Percentiles rank a stretch among this genome's conserved stretches.
These are phyloP conservation scores for Myrmaecium sp. DNA, from an alignment of 2,329 filamentous ascomycete genomes.

Conservation along the genomic window DNA sequence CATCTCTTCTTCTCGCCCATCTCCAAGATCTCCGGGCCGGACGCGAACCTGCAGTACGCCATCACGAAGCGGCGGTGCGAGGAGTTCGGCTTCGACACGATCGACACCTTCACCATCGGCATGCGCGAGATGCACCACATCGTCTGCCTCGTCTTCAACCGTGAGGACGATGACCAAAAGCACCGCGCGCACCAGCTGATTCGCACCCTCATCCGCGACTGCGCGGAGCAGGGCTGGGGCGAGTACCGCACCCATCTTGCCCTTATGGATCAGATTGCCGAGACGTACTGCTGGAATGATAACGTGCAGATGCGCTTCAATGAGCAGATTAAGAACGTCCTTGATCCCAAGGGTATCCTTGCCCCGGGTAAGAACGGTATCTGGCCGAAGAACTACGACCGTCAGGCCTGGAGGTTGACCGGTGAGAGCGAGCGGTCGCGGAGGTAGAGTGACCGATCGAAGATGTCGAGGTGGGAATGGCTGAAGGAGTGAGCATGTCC, in stretches of 20 bases:
- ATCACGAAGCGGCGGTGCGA: constrained; percentile 10
- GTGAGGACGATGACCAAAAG: constrained; percentile 9
- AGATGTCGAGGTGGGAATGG: too few relatives aligned
- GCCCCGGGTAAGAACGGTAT: constrained; percentile 11
- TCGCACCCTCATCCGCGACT: constrained; percentile 20
- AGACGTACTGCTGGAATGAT: constrained; percentile 29
- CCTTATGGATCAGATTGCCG: constrained; percentile 31
- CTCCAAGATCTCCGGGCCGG: constrained; percentile 25
- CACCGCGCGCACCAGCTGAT: constrained; percentile 12
- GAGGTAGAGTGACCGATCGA: too few relatives aligned
- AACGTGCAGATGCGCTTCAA: constrained; percentile 27
- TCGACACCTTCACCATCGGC: constrained; percentile 12
- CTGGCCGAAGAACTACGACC: constrained; percentile 8
- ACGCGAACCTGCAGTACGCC: constrained; percentile 23
- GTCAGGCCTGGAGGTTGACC: too few relatives aligned
- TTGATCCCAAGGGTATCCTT: constrained; percentile 24
- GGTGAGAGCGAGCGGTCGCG: too few relatives aligned
- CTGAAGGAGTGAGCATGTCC: too few relatives aligned
- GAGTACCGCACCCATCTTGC: constrained; percentile 31
- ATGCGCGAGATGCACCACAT: constrained; percentile 27
- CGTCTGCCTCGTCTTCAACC: constrained; percentile 18
- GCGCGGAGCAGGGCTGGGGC: constrained; percentile 23
- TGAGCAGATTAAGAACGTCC: constrained; percentile 26
- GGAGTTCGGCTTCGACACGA: constrained; percentile 10
- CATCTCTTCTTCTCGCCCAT: constrained; percentile 31